A percentile compares a stretch with the other conserved stretches of the same genome.
Evolutionary conservation across 176 grass and related monocot genomes (phyloP).

Genomic region (Bolboschoenus planiculmis): DNA sequence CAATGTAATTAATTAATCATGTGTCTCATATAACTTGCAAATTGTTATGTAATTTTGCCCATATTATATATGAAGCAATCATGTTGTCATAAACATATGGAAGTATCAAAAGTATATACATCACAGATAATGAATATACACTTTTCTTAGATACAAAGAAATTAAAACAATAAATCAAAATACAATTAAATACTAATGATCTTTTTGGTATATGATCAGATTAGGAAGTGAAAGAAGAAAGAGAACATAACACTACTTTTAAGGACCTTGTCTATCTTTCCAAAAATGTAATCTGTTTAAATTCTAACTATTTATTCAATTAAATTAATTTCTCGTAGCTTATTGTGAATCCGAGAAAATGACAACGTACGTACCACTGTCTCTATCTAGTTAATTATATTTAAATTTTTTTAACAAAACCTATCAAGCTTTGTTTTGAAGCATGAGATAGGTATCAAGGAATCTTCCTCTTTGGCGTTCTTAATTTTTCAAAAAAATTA

Average conservation of each 20-base stretch:
- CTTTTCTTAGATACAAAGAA: background rate
- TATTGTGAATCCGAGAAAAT: background rate
- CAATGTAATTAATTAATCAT: background rate
- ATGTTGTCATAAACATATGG: background rate
- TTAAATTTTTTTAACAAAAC: background rate
- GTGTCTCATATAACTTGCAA: background rate
- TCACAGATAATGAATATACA: too few species aligned
- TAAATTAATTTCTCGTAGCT: background rate
- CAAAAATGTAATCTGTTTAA: background rate
- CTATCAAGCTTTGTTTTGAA: conserved; percentile 9
- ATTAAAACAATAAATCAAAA: background rate
- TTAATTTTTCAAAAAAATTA: background rate
- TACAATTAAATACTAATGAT: background rate
- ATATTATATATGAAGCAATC: background rate
- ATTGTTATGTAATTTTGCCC: background rate
- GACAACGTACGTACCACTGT: background rate
- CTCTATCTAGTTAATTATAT: background rate
- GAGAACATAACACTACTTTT: background rate
- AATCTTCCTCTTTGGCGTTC: background rate
- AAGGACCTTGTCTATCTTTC: background rate
- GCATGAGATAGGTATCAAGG: background rate
- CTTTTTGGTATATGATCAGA: background rate
- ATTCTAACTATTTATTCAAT: background rate
- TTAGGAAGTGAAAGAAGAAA: background rate
- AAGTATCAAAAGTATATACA: too few species aligned